These are phyloP conservation scores for Helotiales sp. DNA, from an alignment of 2,329 filamentous ascomycete genomes.

Conservation along the genomic window DNA sequence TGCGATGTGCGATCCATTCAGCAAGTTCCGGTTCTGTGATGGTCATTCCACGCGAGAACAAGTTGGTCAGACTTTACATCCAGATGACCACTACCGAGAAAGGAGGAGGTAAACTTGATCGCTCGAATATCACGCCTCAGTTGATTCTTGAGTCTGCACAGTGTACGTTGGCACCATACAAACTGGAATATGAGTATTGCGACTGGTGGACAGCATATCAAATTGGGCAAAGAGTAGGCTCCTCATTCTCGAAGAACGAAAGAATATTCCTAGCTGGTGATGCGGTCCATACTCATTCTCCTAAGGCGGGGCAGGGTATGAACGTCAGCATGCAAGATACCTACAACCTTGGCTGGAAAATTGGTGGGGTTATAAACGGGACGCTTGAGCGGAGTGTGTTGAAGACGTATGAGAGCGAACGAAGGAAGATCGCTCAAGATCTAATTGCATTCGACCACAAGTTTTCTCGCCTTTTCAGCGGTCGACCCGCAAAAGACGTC, in stretches of 20 bases:
- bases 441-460: conserved; percentile 65
- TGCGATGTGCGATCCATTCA: conserved; percentile 56
- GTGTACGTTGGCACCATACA: conserved; percentile 67
- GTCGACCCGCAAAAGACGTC: conserved; percentile 49
- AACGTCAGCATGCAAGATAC: conserved; percentile 62
- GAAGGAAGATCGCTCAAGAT: conserved; percentile 60
- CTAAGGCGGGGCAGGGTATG: conserved; percentile 64
- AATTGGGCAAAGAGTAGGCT: conserved; percentile 60
- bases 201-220: conserved; percentile 63
- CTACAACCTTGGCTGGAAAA: conserved; percentile 63
- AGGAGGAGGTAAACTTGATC: conserved; percentile 48
- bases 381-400: conserved; percentile 50
- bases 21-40: conserved; percentile 52
- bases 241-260: conserved; percentile 41
- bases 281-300: conserved; percentile 56
- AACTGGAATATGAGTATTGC: conserved; percentile 61
- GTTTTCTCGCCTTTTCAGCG: conserved; percentile 56
- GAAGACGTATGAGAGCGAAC: conserved; percentile 62
- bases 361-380: conserved; percentile 35
- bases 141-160: conserved; percentile 63
- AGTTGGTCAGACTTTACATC: conserved; percentile 61
- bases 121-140: conserved; percentile 63
- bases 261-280: conserved; percentile 54
- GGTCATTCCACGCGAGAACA: conserved; percentile 59
- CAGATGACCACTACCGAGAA: conserved; percentile 54